Evolutionary conservation across 2,329 filamentous ascomycete genomes (phyloP).

Genomic region (Cladosporium sp.): DNA sequence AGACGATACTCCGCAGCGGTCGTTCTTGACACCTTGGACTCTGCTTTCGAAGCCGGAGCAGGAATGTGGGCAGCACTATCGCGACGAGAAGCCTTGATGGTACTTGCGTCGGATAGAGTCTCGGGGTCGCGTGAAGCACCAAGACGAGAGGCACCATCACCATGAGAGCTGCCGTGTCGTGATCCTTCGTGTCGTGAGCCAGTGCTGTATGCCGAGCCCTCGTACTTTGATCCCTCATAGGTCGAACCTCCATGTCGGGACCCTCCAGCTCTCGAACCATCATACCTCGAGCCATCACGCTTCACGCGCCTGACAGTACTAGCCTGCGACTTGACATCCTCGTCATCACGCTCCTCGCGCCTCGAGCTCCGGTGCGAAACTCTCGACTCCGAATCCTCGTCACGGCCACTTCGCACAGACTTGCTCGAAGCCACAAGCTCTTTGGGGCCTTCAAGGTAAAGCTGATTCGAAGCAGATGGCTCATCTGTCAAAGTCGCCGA

Average conservation of each 20-base stretch:
- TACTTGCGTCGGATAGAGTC: conserved; percentile 33
- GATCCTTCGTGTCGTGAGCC: background rate
- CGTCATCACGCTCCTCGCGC: background rate
- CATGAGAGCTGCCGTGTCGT: background rate
- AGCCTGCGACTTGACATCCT: conserved; percentile 14
- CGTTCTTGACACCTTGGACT: conserved; percentile 5
- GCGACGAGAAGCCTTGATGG: conserved; percentile 32
- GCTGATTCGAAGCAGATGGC: background rate
- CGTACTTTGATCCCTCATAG: conserved; percentile 1
- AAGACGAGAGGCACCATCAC: conserved; percentile 20
- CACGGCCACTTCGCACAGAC: conserved; percentile 32
- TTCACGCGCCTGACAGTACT: conserved; percentile 16
- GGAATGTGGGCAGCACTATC: conserved; percentile 33
- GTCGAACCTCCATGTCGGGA: conserved; percentile 11
- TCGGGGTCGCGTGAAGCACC: conserved; percentile 26
- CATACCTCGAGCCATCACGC: conserved; percentile 1
- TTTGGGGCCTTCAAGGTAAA: conserved; percentile 14
- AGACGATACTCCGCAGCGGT: conserved; percentile 16
- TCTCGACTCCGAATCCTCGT: conserved; percentile 32
- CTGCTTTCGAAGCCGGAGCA: conserved; percentile 27
- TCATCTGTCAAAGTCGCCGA: conserved; percentile 16
- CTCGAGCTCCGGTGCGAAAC: conserved; percentile 10
- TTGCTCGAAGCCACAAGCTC: conserved; percentile 4
- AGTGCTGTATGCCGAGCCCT: background rate
- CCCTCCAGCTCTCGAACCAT: conserved; percentile 8